Conservation (phyloP, 495 filamentous ascomycete genomes). For the Xylaria flabelliformis region DNA sequence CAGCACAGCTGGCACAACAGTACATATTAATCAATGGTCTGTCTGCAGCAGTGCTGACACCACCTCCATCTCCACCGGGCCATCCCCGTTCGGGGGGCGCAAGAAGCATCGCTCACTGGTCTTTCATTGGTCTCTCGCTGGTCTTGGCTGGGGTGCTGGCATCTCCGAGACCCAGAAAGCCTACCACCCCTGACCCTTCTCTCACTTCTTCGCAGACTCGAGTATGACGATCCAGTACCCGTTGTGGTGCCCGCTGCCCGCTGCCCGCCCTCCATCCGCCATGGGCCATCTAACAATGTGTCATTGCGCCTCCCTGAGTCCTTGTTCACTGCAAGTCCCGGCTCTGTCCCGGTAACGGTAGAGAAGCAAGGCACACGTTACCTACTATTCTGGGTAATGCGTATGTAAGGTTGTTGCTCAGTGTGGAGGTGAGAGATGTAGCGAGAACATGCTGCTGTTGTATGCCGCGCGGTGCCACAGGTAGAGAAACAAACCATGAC, state of each 20-base stretch:
- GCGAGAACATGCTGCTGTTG: not conserved
- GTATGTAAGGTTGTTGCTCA: not conserved
- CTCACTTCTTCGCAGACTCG: not conserved
- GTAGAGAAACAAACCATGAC: conserved; percentile 11
- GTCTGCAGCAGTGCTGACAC: conserved; percentile 13
- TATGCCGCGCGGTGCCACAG: not conserved
- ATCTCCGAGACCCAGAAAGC: conserved; percentile 17
- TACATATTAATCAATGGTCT: not conserved
- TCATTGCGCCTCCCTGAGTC: conserved; percentile 17
- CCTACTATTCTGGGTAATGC: conserved; percentile 4
- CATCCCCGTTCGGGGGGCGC: conserved; percentile 3
- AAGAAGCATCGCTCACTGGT: not conserved
- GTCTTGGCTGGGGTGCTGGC: conserved; percentile 2
- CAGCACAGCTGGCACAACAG: not conserved
- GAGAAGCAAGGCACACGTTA: conserved; percentile 2
- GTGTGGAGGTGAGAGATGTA: not conserved
- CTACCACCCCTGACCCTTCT: not conserved
- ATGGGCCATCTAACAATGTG: not conserved
- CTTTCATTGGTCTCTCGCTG: not conserved
- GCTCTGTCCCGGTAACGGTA: not conserved
- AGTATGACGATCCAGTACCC: conserved; percentile 12
- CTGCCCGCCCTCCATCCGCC: not conserved
- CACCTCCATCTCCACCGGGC: conserved; percentile 4
- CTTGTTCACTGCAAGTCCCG: conserved; percentile 5
- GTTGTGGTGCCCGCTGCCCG: conserved; percentile 7